A percentile compares a stretch with the other conserved stretches of the same genome.
These are phyloP conservation scores for Backusella tarrabulga DNA, from an alignment of 192 early-diverging fungal genomes.

Conservation along the genomic window DNA sequence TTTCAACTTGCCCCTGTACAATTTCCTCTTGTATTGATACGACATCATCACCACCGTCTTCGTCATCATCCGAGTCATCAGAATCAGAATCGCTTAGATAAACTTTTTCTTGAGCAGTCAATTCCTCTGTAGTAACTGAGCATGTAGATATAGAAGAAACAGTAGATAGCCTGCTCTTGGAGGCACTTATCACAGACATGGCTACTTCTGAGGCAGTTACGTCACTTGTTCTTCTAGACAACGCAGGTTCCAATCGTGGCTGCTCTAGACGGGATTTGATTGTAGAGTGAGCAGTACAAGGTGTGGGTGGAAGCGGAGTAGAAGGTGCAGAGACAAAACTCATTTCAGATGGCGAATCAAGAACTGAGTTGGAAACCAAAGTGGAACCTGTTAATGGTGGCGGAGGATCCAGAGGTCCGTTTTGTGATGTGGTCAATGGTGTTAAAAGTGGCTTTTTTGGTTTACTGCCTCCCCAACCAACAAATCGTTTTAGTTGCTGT, in stretches of 20 bases:
- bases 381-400: not conserved
- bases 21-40: not conserved
- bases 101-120: not conserved
- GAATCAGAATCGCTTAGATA: not conserved
- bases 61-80: not conserved
- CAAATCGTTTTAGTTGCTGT: conserved; percentile 20
- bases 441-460: not conserved
- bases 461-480: conserved; percentile 16
- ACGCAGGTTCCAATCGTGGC: not conserved
- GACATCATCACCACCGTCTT: not conserved
- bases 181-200: not conserved
- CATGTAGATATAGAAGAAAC: conserved; percentile 15
- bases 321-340: conserved; percentile 19
- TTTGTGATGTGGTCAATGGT: not conserved
- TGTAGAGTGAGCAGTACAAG: conserved; percentile 9
- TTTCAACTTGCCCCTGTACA: not conserved
- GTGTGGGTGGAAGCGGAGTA: conserved; percentile 5
- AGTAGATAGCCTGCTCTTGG: conserved; percentile 8
- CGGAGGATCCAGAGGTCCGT: not conserved
- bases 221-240: not conserved
- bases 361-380: not conserved
- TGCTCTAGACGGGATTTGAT: conserved; percentile 7
- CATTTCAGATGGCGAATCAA: conserved; percentile 18
- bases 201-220: not conserved
- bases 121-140: not conserved